Percentiles rank a stretch among this genome's conserved stretches.
These are phyloP conservation scores for Chaetomiaceae sp. DNA, from an alignment of 2,329 filamentous ascomycete genomes.

Conservation along the genomic window DNA sequence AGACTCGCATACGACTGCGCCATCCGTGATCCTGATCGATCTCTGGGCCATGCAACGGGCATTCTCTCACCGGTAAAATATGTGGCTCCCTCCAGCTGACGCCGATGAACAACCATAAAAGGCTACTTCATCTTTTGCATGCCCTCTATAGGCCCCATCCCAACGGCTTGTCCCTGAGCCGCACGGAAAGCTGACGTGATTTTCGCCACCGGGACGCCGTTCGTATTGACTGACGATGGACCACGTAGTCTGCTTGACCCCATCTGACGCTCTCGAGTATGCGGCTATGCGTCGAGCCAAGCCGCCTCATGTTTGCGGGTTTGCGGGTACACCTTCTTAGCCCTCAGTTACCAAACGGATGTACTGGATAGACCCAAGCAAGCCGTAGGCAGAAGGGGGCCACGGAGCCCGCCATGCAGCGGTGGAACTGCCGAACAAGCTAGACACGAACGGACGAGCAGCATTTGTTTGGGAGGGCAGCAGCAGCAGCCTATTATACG, in stretches of 20 bases:
- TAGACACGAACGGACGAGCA: too few relatives aligned
- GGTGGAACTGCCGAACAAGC: too few relatives aligned
- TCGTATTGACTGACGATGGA: conserved; percentile 2
- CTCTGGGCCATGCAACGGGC: neutral
- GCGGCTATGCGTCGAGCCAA: conserved; percentile 12
- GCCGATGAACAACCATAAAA: too few relatives aligned
- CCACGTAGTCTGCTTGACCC: conserved; percentile 9
- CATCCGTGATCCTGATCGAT: conserved; percentile 6
- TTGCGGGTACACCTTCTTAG: neutral
- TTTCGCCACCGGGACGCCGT: conserved; percentile 4
- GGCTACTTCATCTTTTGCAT: neutral
- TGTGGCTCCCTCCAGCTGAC: neutral
- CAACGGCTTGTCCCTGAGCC: neutral
- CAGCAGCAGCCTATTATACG: conserved; percentile 9
- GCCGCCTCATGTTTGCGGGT: neutral
- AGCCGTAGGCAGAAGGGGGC: conserved; percentile 8
- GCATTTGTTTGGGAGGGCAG: conserved; percentile 1
- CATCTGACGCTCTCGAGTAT: neutral
- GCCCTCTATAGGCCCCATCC: neutral
- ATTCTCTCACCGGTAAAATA: neutral
- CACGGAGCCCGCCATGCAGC: too few relatives aligned
- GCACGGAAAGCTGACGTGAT: conserved; percentile 9
- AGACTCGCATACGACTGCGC: neutral
- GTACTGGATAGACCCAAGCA: too few relatives aligned
- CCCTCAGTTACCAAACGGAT: too few relatives aligned